phyloP scores from a whole-genome alignment of 352 stramenopile genomes.

The Phytophthora litchii region DNA sequence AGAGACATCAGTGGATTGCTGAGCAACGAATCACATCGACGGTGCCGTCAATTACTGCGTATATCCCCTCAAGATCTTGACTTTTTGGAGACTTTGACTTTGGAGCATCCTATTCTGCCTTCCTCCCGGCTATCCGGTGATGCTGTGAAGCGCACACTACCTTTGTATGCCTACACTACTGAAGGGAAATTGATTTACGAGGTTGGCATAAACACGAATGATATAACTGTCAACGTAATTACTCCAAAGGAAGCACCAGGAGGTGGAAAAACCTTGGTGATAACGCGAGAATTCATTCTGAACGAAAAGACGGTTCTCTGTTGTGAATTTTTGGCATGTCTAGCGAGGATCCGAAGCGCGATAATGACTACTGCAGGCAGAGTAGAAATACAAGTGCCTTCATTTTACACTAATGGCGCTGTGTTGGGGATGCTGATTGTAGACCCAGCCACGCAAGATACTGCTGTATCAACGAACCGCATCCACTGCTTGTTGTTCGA shows the following conservation, averaged over 20 bases:
- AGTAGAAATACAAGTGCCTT: slow-evolving; percentile 21
- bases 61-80: slow-evolving; percentile 31
- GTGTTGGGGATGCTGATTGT: slow-evolving; percentile 28
- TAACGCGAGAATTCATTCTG: slow-evolving; percentile 42
- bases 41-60: slow-evolving; percentile 22
- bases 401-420: slow-evolving; percentile 42
- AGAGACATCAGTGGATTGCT: slow-evolving; percentile 15
- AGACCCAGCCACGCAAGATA: slow-evolving; percentile 13
- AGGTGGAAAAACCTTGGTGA: slow-evolving; percentile 18
- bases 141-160: background rate
- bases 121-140: background rate
- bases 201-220: slow-evolving; percentile 41
- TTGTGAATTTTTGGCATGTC: slow-evolving; percentile 14
- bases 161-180: slow-evolving; percentile 45
- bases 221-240: slow-evolving; percentile 53
- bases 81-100: slow-evolving; percentile 23
- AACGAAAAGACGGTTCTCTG: slow-evolving; percentile 39
- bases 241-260: slow-evolving; percentile 7
- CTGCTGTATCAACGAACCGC: slow-evolving; percentile 7
- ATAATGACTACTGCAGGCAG: slow-evolving; percentile 2
- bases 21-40: slow-evolving; percentile 9
- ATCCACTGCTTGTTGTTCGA: slow-evolving; percentile 58
- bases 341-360: slow-evolving; percentile 16
- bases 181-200: slow-evolving; percentile 68
- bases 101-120: slow-evolving; percentile 3